Conservation (phyloP, 2,329 filamentous ascomycete species). For the Aspergillus caelatus region DNA sequence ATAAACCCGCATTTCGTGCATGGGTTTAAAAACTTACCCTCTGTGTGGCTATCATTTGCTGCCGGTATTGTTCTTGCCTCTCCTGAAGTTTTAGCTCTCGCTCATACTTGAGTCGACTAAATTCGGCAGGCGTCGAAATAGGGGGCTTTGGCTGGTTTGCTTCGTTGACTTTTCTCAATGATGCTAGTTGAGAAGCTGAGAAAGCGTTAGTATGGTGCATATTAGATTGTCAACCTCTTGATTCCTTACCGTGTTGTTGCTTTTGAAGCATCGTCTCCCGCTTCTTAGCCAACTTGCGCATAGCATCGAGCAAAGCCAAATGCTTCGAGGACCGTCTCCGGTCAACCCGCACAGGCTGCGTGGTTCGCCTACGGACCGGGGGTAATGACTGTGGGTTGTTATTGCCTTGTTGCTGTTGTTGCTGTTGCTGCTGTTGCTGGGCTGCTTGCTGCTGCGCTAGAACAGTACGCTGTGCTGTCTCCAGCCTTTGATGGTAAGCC, state of each 20-base stretch:
- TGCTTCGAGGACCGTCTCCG: conserved; percentile 84
- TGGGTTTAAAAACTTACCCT: conserved; percentile 42
- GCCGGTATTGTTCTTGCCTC: conserved; percentile 61
- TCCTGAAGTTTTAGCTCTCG: conserved; percentile 71
- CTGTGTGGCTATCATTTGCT: conserved; percentile 63
- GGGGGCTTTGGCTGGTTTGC: conserved; percentile 60
- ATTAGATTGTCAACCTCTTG: background rate
- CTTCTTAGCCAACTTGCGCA: conserved; percentile 95
- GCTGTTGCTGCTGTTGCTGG: conserved; percentile 50
- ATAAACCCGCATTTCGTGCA: background rate
- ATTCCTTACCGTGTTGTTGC: conserved; percentile 69
- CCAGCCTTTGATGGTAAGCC: conserved; percentile 65
- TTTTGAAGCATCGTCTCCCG: conserved; percentile 84
- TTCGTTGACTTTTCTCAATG: conserved; percentile 80
- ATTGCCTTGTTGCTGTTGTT: conserved; percentile 49
- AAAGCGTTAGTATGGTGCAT: conserved; percentile 5
- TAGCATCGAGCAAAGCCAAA: conserved; percentile 85
- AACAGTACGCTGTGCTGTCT: conserved; percentile 63
- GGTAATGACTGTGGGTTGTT: conserved; percentile 56
- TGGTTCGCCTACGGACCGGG: conserved; percentile 68
- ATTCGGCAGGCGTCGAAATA: conserved; percentile 81
- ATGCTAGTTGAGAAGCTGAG: conserved; percentile 68
- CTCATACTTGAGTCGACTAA: conserved; percentile 86
- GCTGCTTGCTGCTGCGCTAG: conserved; percentile 60
- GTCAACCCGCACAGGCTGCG: conserved; percentile 79